These are phyloP conservation scores for Diaporthe destruens DNA, from an alignment of 2,329 filamentous ascomycete genomes.

Conservation along the genomic window DNA sequence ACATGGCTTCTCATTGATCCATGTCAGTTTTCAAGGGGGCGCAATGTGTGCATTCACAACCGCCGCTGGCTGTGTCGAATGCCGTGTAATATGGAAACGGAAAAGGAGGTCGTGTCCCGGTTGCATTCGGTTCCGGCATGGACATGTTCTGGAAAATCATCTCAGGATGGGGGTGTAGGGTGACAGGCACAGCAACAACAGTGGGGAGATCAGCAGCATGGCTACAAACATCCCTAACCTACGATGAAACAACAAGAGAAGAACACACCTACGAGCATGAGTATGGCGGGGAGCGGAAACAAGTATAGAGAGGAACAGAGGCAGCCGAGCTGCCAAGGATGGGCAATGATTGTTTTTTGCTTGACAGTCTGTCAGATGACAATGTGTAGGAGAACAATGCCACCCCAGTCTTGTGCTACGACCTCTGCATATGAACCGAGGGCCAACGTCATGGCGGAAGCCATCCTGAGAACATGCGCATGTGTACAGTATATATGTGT, in stretches of 20 bases:
- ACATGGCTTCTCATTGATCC: constrained; percentile 12
- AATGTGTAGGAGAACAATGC: constrained; percentile 18
- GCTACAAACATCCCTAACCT: constrained; percentile 35
- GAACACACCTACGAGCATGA: constrained; percentile 24
- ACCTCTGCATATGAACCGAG: not conserved
- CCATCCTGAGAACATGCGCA: not conserved
- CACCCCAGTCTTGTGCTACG: constrained; percentile 1
- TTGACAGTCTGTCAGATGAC: not conserved
- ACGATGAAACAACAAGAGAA: constrained; percentile 30
- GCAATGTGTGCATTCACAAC: constrained; percentile 10
- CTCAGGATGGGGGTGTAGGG: constrained; percentile 4
- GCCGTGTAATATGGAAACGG: constrained; percentile 30
- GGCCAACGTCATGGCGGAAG: not conserved
- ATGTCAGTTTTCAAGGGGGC: constrained; percentile 13
- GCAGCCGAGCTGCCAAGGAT: not conserved
- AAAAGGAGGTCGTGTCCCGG: constrained; percentile 32
- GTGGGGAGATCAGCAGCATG: constrained; percentile 20
- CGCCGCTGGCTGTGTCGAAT: constrained; percentile 23
- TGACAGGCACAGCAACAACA: not conserved
- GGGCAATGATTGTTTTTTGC: not conserved
- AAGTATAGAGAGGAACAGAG: not conserved
- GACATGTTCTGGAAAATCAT: constrained; percentile 14
- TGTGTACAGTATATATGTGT: not conserved
- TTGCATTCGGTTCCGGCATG: constrained; percentile 27
- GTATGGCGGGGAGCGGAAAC: not conserved